Evolutionary conservation across 768 basidiomycete species (phyloP).

Genomic region (Punctularia strigosozonata): DNA sequence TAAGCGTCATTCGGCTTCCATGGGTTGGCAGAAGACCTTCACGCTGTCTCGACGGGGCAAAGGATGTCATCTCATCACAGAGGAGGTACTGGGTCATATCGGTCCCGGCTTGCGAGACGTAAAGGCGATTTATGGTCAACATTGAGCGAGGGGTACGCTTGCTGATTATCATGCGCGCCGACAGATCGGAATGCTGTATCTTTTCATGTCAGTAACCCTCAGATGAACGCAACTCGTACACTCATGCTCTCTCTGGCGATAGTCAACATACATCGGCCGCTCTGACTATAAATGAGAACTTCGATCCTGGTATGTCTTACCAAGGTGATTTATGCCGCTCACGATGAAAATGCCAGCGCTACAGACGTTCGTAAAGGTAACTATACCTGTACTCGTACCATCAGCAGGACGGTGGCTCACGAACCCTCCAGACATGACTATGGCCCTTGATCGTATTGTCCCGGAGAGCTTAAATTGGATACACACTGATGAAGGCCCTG

Average conservation of each 20-base stretch:
- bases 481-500: constrained; percentile 87
- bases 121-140: constrained; percentile 29
- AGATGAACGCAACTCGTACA: constrained; percentile 1
- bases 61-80: constrained; percentile 79
- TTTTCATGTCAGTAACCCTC: constrained; percentile 59
- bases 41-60: constrained; percentile 38
- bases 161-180: not conserved
- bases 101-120: constrained; percentile 55
- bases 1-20: too few relatives aligned
- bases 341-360: not conserved
- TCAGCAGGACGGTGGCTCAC: constrained; percentile 2
- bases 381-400: constrained; percentile 6
- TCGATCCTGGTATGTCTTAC: constrained; percentile 47
- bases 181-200: constrained; percentile 77
- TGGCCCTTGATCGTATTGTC: constrained; percentile 83
- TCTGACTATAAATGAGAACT: constrained; percentile 84
- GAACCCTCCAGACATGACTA: constrained; percentile 75
- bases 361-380: constrained; percentile 34
- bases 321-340: constrained; percentile 4
- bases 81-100: constrained; percentile 59
- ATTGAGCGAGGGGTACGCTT: constrained; percentile 1
- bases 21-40: constrained; percentile 91
- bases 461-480: constrained; percentile 74
- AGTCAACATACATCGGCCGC: constrained; percentile 73
- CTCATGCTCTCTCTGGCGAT: constrained; percentile 16